phyloP scores from a whole-genome alignment of 805 yeast genomes.

The Metschnikowia kofuensis region DNA sequence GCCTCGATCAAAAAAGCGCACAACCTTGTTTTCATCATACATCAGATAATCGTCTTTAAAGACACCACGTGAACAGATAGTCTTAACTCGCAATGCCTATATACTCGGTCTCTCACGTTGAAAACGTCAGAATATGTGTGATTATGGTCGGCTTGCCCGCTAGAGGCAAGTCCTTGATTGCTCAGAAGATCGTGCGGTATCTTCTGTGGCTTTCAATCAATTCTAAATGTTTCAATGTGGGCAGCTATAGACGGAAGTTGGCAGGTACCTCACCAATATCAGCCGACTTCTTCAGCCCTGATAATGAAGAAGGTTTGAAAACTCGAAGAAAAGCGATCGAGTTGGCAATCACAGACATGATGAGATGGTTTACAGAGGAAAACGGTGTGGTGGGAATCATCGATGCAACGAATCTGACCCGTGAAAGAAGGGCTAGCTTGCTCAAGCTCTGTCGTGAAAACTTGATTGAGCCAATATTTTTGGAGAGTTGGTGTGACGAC shows the following conservation, averaged over 20 bases:
- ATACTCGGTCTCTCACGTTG: constrained; percentile 56
- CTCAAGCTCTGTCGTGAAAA: constrained; percentile 58
- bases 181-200: constrained; percentile 91
- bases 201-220: constrained; percentile 87
- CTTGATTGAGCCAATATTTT: constrained; percentile 82
- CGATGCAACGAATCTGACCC: constrained; percentile 90
- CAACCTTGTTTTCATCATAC: too few relatives aligned
- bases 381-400: constrained; percentile 87
- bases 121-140: constrained; percentile 76
- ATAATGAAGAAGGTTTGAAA: constrained; percentile 60
- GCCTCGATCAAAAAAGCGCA: too few relatives aligned
- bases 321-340: constrained; percentile 68
- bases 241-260: constrained; percentile 69
- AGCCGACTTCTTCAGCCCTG: constrained; percentile 76
- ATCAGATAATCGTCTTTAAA: too few relatives aligned
- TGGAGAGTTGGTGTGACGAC: constrained; percentile 91
- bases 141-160: constrained; percentile 88
- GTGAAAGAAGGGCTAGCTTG: constrained; percentile 64
- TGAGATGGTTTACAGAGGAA: constrained; percentile 79
- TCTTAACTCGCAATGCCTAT: constrained; percentile 44
- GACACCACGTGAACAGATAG: too few relatives aligned
- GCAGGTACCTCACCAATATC: constrained; percentile 48
- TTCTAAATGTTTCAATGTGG: constrained; percentile 87
- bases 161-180: constrained; percentile 90
- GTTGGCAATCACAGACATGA: constrained; percentile 72